Evolutionary conservation across 225 moss, liverwort and hornwort species (phyloP).

Genomic region (Antitrichia curtipendula): DNA sequence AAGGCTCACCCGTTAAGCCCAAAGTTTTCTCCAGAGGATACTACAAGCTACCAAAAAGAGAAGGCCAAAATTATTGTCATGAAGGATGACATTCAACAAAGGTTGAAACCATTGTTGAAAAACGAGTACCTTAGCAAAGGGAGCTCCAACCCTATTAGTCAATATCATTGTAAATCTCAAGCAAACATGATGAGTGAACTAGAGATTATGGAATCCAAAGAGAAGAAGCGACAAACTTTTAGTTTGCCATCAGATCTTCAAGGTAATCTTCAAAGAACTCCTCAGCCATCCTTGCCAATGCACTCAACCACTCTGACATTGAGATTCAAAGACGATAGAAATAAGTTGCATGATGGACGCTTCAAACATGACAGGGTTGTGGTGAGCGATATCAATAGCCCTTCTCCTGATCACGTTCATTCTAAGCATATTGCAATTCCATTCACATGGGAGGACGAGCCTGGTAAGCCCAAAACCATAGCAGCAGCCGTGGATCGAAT

Average conservation of each 20-base stretch:
- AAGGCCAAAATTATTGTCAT: not conserved
- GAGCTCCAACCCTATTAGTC: not conserved
- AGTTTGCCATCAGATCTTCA: not conserved
- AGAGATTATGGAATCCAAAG: not conserved
- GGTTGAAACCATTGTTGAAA: not conserved
- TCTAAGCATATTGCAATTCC: slow-evolving; percentile 6
- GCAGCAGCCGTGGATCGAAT: slow-evolving; percentile 34
- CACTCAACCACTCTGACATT: not conserved
- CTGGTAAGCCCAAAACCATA: slow-evolving; percentile 54
- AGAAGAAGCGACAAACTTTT: not conserved
- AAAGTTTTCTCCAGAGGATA: not conserved
- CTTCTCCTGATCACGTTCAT: not conserved
- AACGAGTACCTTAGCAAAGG: not conserved
- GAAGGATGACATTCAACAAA: not conserved
- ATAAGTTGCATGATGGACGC: not conserved
- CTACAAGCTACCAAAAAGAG: not conserved
- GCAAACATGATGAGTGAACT: not conserved
- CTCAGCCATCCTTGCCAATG: not conserved
- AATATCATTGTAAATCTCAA: not conserved
- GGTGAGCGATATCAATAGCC: not conserved
- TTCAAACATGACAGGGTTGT: not conserved
- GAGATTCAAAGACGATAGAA: not conserved
- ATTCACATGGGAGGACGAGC: slow-evolving; percentile 58
- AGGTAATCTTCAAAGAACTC: not conserved
- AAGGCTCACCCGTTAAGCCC: slow-evolving; percentile 11